Percentiles rank a stretch among this genome's conserved stretches.
Evolutionary conservation across 1,284 basidiomycete genomes (phyloP).

Genomic region (Cutaneotrichosporon cyanovorans): DNA sequence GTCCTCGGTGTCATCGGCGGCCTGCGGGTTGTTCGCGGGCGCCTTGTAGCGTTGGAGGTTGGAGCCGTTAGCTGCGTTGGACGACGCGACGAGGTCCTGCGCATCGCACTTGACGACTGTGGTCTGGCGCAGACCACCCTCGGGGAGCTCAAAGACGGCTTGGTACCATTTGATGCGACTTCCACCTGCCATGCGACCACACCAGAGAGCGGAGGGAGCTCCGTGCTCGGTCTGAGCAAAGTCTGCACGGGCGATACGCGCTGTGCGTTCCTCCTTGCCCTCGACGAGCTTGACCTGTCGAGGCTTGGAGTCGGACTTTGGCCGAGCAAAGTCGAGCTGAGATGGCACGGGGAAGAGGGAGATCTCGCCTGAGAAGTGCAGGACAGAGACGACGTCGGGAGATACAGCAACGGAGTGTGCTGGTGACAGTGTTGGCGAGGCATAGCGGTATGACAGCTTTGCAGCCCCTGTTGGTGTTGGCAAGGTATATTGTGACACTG

Average conservation of each 20-base stretch:
- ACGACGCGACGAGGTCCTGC: conserved; percentile 42
- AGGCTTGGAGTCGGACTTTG: conserved; percentile 36
- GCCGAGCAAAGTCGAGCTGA: conserved; percentile 47
- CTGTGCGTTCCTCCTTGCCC: conserved; percentile 35
- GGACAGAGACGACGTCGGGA: conserved; percentile 51
- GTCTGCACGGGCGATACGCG: conserved; percentile 25
- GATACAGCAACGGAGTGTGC: conserved; percentile 54
- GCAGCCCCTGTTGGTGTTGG: conserved; percentile 52
- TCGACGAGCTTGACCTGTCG: conserved; percentile 35
- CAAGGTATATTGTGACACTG: conserved; percentile 52
- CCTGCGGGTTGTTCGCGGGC: conserved; percentile 27
- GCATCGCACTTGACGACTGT: conserved; percentile 50
- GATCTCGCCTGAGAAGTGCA: conserved; percentile 61
- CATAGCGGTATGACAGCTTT: conserved; percentile 51
- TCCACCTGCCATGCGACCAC: conserved; percentile 59
- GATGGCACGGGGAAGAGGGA: conserved; percentile 57
- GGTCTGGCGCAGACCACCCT: conserved; percentile 38
- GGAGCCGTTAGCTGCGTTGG: conserved; percentile 22
- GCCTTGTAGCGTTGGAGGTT: conserved; percentile 40
- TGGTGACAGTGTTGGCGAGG: conserved; percentile 57
- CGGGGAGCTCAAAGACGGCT: conserved; percentile 54
- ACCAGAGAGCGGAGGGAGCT: conserved; percentile 51
- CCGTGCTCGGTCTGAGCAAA: conserved; percentile 48
- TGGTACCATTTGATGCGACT: conserved; percentile 61
- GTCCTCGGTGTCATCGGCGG: conserved; percentile 28